phyloP scores from a whole-genome alignment of 495 filamentous ascomycete genomes.

The Bombardia bombarda region DNA sequence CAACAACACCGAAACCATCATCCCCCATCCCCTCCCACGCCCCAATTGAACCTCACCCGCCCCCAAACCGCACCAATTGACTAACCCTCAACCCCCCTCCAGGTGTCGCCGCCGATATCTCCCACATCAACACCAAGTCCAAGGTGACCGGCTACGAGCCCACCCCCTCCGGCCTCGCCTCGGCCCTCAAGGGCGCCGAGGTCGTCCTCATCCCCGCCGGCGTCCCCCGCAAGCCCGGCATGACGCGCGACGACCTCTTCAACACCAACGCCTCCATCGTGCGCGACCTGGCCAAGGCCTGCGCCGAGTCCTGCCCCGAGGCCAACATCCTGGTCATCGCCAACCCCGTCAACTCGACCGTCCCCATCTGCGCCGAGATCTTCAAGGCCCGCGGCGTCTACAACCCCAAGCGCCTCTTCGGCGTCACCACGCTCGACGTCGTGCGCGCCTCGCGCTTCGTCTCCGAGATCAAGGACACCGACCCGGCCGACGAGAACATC shows the following conservation, averaged over 20 bases:
- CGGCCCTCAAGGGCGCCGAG: conserved; percentile 74
- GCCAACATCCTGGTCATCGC: conserved; percentile 96
- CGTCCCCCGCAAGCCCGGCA: conserved; percentile 98
- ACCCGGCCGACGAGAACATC: conserved; percentile 88
- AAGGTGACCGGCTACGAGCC: conserved; percentile 82
- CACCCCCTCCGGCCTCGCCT: conserved; percentile 62
- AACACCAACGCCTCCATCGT: conserved; percentile 99
- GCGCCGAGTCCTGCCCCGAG: conserved; percentile 78
- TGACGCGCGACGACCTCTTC: conserved; percentile 99
- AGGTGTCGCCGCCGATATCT: conserved; percentile 97
- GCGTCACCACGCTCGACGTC: conserved; percentile 98
- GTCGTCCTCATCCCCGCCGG: conserved; percentile 96
- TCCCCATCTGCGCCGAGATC: conserved; percentile 93
- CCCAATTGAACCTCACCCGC: conserved; percentile 8
- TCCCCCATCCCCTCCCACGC: conserved; percentile 4
- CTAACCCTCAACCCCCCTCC: conserved; percentile 5
- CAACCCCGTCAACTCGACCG: conserved; percentile 99
- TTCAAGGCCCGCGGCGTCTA: conserved; percentile 91
- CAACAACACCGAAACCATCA: conserved; percentile 4
- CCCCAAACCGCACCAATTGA: neutral
- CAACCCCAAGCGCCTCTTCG: conserved; percentile 97
- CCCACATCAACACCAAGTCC: conserved; percentile 99
- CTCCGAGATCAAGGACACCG: conserved; percentile 79
- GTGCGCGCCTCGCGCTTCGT: conserved; percentile 98
- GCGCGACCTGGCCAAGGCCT: conserved; percentile 94